Percentiles rank a stretch among this genome's conserved stretches.
Conservation (phyloP, 768 basidiomycete genomes). For the Leccinum pellstonianum region DNA sequence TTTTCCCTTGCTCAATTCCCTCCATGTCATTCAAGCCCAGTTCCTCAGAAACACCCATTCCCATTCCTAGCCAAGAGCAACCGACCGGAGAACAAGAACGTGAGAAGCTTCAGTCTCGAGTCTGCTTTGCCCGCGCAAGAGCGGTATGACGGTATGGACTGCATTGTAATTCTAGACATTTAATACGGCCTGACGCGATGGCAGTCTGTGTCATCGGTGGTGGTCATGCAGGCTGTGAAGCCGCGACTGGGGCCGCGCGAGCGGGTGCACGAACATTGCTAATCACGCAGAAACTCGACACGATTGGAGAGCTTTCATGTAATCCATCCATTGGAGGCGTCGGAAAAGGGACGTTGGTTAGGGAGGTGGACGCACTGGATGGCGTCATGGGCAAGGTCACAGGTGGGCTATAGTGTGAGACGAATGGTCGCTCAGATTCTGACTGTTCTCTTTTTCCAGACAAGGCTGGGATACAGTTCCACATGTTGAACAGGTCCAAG, state of each 20-base stretch:
- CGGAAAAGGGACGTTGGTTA: constrained; percentile 88
- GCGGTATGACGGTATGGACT: constrained; percentile 27
- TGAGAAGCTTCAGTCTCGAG: constrained; percentile 3
- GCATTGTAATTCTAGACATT: not conserved
- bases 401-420: constrained; percentile 43
- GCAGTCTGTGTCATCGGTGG: constrained; percentile 85
- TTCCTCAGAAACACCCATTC: not conserved
- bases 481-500: constrained; percentile 80
- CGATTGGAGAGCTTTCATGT: constrained; percentile 83
- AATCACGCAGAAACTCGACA: constrained; percentile 78
- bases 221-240: constrained; percentile 92
- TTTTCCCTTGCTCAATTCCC: not conserved
- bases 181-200: constrained; percentile 34
- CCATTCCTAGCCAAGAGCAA: not conserved
- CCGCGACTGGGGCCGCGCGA: constrained; percentile 82
- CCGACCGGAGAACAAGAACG: not conserved
- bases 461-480: constrained; percentile 86
- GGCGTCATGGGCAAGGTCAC: constrained; percentile 83
- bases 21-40: not conserved
- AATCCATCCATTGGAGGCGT: constrained; percentile 92
- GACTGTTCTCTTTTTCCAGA: constrained; percentile 43
- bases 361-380: constrained; percentile 88
- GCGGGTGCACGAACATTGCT: constrained; percentile 79
- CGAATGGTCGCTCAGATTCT: not conserved
- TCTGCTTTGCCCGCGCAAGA: not conserved